These are phyloP conservation scores for Zopfochytrium polystomum DNA, from an alignment of 371 early-diverging fungal genomes.

Conservation along the genomic window DNA sequence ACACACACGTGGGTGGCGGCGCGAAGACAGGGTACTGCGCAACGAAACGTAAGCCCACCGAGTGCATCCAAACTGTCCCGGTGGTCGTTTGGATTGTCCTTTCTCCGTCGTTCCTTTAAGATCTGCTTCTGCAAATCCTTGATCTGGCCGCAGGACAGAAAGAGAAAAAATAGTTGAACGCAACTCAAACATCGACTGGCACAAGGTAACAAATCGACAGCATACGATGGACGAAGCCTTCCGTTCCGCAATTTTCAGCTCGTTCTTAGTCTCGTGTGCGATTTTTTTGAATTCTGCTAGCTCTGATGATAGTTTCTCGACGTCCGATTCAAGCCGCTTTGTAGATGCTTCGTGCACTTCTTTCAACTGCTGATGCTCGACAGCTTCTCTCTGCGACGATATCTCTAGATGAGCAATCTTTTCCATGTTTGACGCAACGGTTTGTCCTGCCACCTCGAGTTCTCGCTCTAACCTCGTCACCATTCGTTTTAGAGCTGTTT, in stretches of 20 bases:
- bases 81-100: constrained; percentile 18
- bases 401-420: constrained; percentile 15
- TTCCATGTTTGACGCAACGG: background rate
- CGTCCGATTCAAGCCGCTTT: constrained; percentile 8
- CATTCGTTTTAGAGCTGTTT: constrained; percentile 25
- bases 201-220: background rate
- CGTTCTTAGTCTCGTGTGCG: constrained; percentile 36
- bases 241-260: constrained; percentile 37
- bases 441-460: constrained; percentile 18
- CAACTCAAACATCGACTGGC: background rate
- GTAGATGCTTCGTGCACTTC: constrained; percentile 17
- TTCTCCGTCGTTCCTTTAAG: constrained; percentile 38
- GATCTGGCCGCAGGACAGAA: constrained; percentile 26
- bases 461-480: constrained; percentile 38
- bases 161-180: background rate
- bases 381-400: too few species aligned
- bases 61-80: too few species aligned
- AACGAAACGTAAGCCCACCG: too few species aligned
- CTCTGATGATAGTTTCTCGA: constrained; percentile 22
- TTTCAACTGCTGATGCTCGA: constrained; percentile 3
- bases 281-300: constrained; percentile 26
- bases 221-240: constrained; percentile 41
- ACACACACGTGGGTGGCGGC: too few species aligned
- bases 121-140: constrained; percentile 53
- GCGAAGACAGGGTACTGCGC: too few species aligned